Evolutionary conservation across 148 eudicot genomes (phyloP).

Genomic region (Amaranthus hypochondriacus): DNA sequence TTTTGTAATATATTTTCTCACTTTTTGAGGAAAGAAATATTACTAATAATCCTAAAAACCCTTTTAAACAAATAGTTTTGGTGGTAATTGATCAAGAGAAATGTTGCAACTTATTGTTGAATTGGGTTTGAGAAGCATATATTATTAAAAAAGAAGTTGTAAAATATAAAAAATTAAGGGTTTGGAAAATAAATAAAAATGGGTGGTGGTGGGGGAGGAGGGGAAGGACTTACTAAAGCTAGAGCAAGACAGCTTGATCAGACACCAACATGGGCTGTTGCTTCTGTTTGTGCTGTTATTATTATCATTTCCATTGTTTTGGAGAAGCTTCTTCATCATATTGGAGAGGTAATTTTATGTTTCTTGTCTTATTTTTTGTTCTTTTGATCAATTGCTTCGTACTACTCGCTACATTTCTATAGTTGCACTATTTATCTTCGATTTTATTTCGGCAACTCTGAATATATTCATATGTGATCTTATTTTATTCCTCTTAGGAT

Average conservation of each 20-base stretch:
- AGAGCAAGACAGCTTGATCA: constrained; percentile 54
- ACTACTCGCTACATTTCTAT: no score
- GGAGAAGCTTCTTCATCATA: constrained; percentile 55
- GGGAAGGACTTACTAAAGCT: neutral
- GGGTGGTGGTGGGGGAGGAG: constrained; percentile 40
- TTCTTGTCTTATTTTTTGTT: neutral
- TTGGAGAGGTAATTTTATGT: constrained; percentile 41
- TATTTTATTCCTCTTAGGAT: no score
- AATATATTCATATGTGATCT: no score
- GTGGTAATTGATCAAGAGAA: neutral
- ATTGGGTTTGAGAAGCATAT: neutral
- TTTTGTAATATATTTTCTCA: neutral
- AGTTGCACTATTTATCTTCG: neutral
- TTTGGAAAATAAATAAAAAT: neutral
- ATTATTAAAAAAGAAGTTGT: neutral
- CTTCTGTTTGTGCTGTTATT: constrained; percentile 61
- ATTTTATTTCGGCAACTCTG: no score
- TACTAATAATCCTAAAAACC: neutral
- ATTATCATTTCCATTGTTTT: constrained; percentile 56
- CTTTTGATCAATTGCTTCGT: no score
- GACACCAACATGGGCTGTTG: constrained; percentile 94
- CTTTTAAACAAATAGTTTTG: neutral
- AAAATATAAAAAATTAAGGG: neutral
- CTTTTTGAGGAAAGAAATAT: constrained; percentile 1
- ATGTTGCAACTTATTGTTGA: neutral